Conservation (phyloP, 2,329 filamentous ascomycete genomes). For the Zymoseptoria ardabiliae region DNA sequence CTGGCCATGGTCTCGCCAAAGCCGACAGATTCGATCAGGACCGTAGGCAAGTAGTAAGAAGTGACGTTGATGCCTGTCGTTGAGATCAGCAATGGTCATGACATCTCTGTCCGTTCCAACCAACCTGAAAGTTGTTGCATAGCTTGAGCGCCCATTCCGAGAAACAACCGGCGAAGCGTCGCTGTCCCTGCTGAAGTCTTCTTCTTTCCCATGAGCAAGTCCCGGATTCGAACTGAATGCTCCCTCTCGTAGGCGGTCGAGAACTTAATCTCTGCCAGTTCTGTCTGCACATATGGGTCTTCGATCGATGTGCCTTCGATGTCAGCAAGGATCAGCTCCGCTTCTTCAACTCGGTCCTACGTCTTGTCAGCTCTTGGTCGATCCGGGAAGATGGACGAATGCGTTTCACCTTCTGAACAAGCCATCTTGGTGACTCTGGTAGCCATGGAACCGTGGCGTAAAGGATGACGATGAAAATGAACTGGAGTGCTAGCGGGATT, state of each 20-base stretch:
- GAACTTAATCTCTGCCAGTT: constrained; percentile 42
- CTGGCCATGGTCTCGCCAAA: constrained; percentile 46
- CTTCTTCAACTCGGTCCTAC: constrained; percentile 37
- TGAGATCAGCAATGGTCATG: constrained; percentile 1
- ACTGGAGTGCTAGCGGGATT: constrained; percentile 43
- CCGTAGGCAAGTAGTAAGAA: constrained; percentile 49
- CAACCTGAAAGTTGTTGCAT: constrained; percentile 43
- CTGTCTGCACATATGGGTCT: constrained; percentile 40
- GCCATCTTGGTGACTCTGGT: constrained; percentile 43
- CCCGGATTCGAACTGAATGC: constrained; percentile 44
- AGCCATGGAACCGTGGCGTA: constrained; percentile 42
- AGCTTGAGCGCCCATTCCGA: constrained; percentile 48
- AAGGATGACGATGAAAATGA: constrained; percentile 44
- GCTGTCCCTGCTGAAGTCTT: constrained; percentile 39
- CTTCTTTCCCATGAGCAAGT: constrained; percentile 44
- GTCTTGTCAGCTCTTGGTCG: neutral
- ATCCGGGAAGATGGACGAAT: neutral
- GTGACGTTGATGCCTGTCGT: constrained; percentile 33
- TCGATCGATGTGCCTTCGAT: constrained; percentile 39
- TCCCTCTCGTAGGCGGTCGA: constrained; percentile 44
- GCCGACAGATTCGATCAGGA: constrained; percentile 52
- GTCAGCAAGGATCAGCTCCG: constrained; percentile 43
- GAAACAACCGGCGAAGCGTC: constrained; percentile 44
- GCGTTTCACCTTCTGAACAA: constrained; percentile 32
- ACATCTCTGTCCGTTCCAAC: neutral